Evolutionary conservation across 2,329 filamentous ascomycete genomes (phyloP).

Genomic region (Chlorencoelia australis): DNA sequence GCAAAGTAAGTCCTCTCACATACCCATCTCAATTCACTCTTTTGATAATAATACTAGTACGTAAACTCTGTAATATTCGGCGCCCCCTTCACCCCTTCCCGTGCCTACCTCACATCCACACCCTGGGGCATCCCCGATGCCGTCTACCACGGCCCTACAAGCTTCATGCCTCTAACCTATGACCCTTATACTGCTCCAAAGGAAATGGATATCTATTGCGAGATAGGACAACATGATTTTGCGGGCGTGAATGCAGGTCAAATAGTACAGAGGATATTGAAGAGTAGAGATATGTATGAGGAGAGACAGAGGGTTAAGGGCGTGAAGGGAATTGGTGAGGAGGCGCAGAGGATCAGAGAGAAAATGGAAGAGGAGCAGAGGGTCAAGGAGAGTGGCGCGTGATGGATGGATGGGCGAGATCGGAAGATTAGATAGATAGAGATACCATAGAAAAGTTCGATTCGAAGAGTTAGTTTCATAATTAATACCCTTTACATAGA

Average conservation of each 20-base stretch:
- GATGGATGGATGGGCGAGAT: too few relatives aligned
- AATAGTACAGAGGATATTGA: conserved; percentile 85
- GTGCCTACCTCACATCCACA: conserved; percentile 62
- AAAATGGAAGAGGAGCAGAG: conserved; percentile 39
- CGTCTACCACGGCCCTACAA: conserved; percentile 93
- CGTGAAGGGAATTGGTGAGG: conserved; percentile 71
- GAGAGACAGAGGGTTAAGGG: conserved; percentile 85
- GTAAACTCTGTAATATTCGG: conserved; percentile 81
- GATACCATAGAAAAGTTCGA: too few relatives aligned
- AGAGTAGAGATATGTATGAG: conserved; percentile 78
- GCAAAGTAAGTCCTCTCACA: conserved; percentile 50
- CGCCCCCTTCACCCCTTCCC: conserved; percentile 78
- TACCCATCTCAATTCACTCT: background rate
- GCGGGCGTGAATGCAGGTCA: conserved; percentile 82
- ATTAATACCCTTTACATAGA: too few relatives aligned
- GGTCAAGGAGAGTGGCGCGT: conserved; percentile 15
- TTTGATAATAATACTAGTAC: conserved; percentile 44
- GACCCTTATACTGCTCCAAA: conserved; percentile 77
- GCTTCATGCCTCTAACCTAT: conserved; percentile 57
- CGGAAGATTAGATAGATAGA: background rate
- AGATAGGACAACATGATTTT: conserved; percentile 70
- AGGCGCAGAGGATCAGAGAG: conserved; percentile 51
- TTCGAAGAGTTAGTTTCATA: too few relatives aligned
- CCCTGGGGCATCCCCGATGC: conserved; percentile 66
- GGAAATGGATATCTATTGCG: conserved; percentile 70